A percentile compares a stretch with the other conserved stretches of the same genome.
Conservation (phyloP, 768 basidiomycete species). For the Tulasnella sp. region DNA sequence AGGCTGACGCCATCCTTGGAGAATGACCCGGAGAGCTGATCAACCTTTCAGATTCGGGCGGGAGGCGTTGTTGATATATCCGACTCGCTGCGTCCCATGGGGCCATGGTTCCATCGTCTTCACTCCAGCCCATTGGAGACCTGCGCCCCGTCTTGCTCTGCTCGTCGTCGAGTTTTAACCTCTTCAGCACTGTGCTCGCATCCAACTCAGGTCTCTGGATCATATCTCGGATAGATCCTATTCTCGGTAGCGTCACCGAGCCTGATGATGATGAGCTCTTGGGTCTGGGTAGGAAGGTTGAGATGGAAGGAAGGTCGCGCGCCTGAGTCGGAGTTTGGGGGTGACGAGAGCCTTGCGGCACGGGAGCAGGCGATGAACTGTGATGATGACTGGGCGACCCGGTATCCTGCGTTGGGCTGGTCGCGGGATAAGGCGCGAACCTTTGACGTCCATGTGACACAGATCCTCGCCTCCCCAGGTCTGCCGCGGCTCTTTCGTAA, state of each 20-base stretch:
- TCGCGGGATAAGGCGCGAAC: neutral
- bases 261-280: neutral
- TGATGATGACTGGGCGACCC: neutral
- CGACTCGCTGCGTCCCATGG: no score
- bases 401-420: neutral
- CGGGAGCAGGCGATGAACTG: neutral
- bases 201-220: conserved; percentile 12
- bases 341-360: conserved; percentile 1
- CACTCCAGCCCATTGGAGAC: no score
- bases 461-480: no score
- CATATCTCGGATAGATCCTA: conserved; percentile 6
- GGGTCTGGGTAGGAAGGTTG: neutral
- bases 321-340: no score
- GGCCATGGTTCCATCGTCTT: neutral
- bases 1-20: no score
- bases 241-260: conserved; percentile 3
- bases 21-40: no score
- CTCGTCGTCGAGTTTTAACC: conserved; percentile 13
- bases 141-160: neutral
- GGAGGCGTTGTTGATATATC: no score
- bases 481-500: no score
- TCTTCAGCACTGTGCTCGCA: conserved; percentile 12
- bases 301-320: conserved; percentile 15
- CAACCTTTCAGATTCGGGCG: no score
- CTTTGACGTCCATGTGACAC: no score